Conservation (phyloP, 1,139 yeast genomes). For the Diutina neorugosa region DNA sequence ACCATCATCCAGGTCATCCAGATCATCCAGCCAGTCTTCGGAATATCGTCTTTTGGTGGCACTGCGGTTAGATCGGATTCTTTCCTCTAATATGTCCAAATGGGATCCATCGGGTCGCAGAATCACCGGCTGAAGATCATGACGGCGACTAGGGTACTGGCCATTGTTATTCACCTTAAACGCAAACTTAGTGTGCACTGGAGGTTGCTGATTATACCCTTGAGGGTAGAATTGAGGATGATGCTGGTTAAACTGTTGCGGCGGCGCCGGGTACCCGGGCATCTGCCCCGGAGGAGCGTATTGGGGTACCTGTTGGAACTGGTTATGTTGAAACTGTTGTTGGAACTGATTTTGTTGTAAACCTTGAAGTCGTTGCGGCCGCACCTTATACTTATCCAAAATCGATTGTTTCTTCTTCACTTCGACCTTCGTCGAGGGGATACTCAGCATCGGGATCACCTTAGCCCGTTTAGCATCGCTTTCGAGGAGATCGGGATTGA, state of each 20-base stretch:
- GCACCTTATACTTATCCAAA: slow-evolving; percentile 34
- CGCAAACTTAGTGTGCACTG: slow-evolving; percentile 1
- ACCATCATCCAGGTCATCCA: slow-evolving; percentile 28
- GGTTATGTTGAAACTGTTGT: not conserved
- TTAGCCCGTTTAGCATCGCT: slow-evolving; percentile 6
- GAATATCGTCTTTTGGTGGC: slow-evolving; percentile 20
- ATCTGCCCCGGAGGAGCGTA: not conserved
- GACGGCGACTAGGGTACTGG: not conserved
- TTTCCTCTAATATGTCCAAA: slow-evolving; percentile 27
- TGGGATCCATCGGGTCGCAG: slow-evolving; percentile 19
- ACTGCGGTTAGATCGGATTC: slow-evolving; percentile 20
- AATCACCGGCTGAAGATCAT: not conserved
- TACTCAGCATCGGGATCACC: slow-evolving; percentile 3
- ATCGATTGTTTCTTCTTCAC: slow-evolving; percentile 40
- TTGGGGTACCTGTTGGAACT: not conserved
- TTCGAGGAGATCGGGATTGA: slow-evolving; percentile 11
- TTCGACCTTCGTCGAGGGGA: slow-evolving; percentile 43
- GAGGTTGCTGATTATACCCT: not conserved
- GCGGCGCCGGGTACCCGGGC: not conserved
- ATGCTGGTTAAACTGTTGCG: not conserved
- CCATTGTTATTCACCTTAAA: not conserved
- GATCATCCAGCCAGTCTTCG: slow-evolving; percentile 20
- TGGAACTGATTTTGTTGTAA: slow-evolving; percentile 15
- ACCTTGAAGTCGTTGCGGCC: slow-evolving; percentile 5
- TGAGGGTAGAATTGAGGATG: not conserved